Base-by-base conservation (phyloP, 768 basidiomycete genomes). In the Mycena belliarum region DNA sequence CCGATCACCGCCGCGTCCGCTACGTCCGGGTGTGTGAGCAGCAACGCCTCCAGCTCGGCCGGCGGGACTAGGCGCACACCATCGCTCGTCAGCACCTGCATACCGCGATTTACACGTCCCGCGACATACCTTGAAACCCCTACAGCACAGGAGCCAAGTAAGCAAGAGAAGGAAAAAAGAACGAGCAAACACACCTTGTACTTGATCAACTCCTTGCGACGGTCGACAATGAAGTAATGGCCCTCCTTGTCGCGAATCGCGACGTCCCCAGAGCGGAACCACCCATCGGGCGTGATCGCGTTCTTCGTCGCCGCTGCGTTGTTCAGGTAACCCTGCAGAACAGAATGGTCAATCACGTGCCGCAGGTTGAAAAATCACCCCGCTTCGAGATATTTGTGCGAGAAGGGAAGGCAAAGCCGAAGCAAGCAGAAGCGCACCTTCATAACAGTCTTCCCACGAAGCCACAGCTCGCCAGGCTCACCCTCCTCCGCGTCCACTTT, bases 221-320 rank as follows among this genome's bases (percentile, higher is more conserved):
- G 72, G 55, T 86, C 85, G 2, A 87, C 53, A 43, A 55, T 46
- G 37, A 38, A 55, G 24, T 26, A 55, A 10, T 23, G 20, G 10
- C 46, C 46, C 32, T 47, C 46, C 2, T 23, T 33, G 11, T 47
- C 46, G 4, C 46, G 18, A 23, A 47, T 33, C 2, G 29, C 46
- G 26, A 91, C 74, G 66, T 91, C 89, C 0, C 89, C 88, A 2
- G 89, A 89, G 75, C 83, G 86, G 70, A 87, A 82, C 87, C 87
- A 91, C 4, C 83, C 79, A 40, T 86, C 83, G 1, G 71, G 64
- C 0, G 83, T 85, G 61, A 89, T 82, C 2, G 83, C 70, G 23
- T 78, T 73, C 20, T 67, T 65, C 6, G 87, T 90, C 2, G 88
- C 86, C 24, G 71, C 69, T 0, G 72, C 68, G 52, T 91, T 87